phyloP scores from a whole-genome alignment of 1,284 basidiomycete genomes.

The Phylloboletellus chloephorus region DNA sequence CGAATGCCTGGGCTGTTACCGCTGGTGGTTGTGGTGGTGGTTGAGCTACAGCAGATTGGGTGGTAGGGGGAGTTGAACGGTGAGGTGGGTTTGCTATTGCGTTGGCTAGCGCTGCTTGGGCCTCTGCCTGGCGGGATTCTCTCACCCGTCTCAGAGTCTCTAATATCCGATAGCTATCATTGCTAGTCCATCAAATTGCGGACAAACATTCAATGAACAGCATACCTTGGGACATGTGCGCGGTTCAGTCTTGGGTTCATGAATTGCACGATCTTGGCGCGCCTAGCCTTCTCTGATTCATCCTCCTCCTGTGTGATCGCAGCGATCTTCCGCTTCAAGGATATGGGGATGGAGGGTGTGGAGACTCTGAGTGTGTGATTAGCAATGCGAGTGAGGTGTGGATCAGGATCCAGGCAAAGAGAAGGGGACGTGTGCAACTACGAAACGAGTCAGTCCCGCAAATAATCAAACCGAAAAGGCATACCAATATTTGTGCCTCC shows the following conservation, averaged over 20 bases:
- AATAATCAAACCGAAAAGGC: slow-evolving; percentile 16
- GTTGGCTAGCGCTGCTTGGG: slow-evolving; percentile 21
- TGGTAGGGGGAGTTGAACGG: slow-evolving; percentile 22
- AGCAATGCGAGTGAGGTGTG: slow-evolving; percentile 64
- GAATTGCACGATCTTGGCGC: slow-evolving; percentile 67
- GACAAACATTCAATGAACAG: slow-evolving; percentile 8
- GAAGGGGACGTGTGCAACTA: slow-evolving; percentile 68
- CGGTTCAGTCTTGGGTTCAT: slow-evolving; percentile 60
- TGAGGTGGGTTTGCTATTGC: slow-evolving; percentile 23
- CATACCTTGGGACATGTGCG: slow-evolving; percentile 44
- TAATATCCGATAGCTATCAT: slow-evolving; percentile 49
- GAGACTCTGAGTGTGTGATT: slow-evolving; percentile 67
- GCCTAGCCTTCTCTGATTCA: slow-evolving; percentile 62
- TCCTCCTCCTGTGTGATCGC: slow-evolving; percentile 61
- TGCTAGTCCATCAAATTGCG: slow-evolving; percentile 9
- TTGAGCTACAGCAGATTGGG: slow-evolving; percentile 19
- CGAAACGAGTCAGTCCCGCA: slow-evolving; percentile 7
- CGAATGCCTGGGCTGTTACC: slow-evolving; percentile 14
- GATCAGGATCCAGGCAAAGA: slow-evolving; percentile 70
- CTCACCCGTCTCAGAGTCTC: slow-evolving; percentile 40
- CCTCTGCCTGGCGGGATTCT: slow-evolving; percentile 26
- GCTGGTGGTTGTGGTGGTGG: slow-evolving; percentile 12
- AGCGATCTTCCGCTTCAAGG: slow-evolving; percentile 71
- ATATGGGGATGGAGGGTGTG: slow-evolving; percentile 59
- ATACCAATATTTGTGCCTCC: slow-evolving; percentile 65